Conservation (phyloP, 2,329 filamentous ascomycete genomes). For the Aspergillus melleus region DNA sequence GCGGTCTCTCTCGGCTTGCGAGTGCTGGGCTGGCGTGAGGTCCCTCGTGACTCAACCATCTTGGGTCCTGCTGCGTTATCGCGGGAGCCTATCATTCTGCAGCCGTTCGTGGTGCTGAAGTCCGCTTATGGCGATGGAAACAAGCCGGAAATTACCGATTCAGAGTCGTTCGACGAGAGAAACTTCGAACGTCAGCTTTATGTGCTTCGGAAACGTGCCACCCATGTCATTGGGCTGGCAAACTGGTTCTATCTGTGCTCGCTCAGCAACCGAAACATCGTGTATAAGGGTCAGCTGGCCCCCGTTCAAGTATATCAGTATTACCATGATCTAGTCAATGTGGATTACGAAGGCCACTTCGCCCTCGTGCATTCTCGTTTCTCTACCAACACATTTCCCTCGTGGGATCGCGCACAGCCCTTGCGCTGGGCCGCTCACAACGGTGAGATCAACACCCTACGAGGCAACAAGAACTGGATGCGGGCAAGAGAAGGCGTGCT, state of each 20-base stretch:
- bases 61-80: constrained; percentile 90
- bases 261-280: constrained; percentile 95
- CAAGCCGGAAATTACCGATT: constrained; percentile 75
- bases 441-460: constrained; percentile 95
- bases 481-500: constrained; percentile 92
- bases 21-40: constrained; percentile 93
- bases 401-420: constrained; percentile 96
- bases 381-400: constrained; percentile 97
- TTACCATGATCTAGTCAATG: constrained; percentile 94
- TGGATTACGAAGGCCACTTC: constrained; percentile 96
- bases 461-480: constrained; percentile 99
- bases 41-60: constrained; percentile 88
- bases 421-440: constrained; percentile 97
- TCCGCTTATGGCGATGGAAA: constrained; percentile 81
- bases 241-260: constrained; percentile 99
- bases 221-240: constrained; percentile 89
- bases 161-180: constrained; percentile 77
- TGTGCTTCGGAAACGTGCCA: constrained; percentile 89
- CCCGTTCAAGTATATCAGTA: constrained; percentile 97
- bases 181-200: constrained; percentile 92
- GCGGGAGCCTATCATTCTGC: constrained; percentile 90
- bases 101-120: constrained; percentile 89
- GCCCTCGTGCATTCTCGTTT: constrained; percentile 96
- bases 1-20: constrained; percentile 83
- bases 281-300: constrained; percentile 96